Evolutionary conservation across 2,329 filamentous ascomycete species (phyloP), one percentile per base, ranked within the genome.

Genomic region (Neonectria coccinea): DNA sequence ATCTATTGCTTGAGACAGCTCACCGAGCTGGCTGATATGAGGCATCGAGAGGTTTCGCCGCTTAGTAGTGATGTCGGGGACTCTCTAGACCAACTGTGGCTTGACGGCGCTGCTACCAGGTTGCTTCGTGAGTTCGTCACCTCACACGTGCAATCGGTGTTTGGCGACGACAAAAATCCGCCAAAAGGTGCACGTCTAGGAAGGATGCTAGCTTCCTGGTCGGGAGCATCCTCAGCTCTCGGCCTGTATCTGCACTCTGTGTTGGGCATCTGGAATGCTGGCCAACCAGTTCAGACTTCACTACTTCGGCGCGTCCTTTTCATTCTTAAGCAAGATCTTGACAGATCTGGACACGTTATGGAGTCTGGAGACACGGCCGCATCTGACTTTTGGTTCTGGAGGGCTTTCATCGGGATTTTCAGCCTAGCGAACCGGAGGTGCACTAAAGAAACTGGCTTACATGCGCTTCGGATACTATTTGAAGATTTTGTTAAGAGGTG

Each of bases 381-480:
- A 1, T 52, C 52, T 0, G 41, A 68, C 12, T 48, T 71, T 10
- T 71, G 70, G 70, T 48, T 71, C 1, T 73, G 70, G 70, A 68
- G 69, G 27, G 70, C 62, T 1, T 73, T 72, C n/a, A 5, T 65
- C 1, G 67, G 67, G 1, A 64, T 62, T 0, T 66, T 73, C 12
- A 72, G 68, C 11, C 41, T 73, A 8, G 62, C 55, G 14, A 36
- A 62, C 2, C 12, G 18, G 9, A 14, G 7, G 18, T 48, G 5
- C 41, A 33, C 18, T 1, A 36, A 3, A 18, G 50, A 25, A 47
- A 22, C 2, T 5, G 61, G 3, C 14, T 18, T 68, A 22, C 2
- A 12, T 1, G 25, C 55, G 1, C 27, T 72, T 3, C 29, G 41
- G 10, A 9, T 27, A 1, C 12, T 41, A 0, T 72, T 48, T 14